A percentile compares a stretch with the other conserved stretches of the same genome.
Evolutionary conservation across 345 rosid genomes (phyloP).

Genomic region (Hypericum perforatum): DNA sequence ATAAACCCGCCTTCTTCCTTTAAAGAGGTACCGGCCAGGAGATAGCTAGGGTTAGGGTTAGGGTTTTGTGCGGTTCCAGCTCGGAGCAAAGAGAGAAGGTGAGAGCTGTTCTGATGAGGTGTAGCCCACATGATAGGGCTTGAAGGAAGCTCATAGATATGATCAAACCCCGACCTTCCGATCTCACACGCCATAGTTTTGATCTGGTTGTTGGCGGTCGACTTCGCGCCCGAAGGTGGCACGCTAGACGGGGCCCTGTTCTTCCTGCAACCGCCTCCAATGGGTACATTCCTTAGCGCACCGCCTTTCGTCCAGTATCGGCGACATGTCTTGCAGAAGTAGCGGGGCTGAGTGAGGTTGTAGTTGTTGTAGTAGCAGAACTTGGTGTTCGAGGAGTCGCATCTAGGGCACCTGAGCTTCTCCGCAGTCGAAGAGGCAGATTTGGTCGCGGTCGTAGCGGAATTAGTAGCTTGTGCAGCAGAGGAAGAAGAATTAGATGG

Average conservation of each 20-base stretch:
- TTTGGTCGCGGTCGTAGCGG: slow-evolving; percentile 9
- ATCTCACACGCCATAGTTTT: slow-evolving; percentile 38
- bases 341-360: slow-evolving; percentile 77
- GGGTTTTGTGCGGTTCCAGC: slow-evolving; percentile 36
- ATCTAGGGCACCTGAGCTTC: slow-evolving; percentile 56
- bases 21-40: slow-evolving; percentile 5
- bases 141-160: slow-evolving; percentile 33
- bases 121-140: slow-evolving; percentile 42
- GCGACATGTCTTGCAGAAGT: slow-evolving; percentile 80
- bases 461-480: slow-evolving; percentile 1
- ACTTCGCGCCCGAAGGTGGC: slow-evolving; percentile 22
- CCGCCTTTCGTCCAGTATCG: slow-evolving; percentile 85
- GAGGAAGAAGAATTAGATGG: slow-evolving; percentile 8
- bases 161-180: slow-evolving; percentile 37
- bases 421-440: slow-evolving; percentile 24
- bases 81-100: slow-evolving; percentile 34
- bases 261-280: slow-evolving; percentile 71
- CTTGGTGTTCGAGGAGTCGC: slow-evolving; percentile 68
- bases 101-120: slow-evolving; percentile 31
- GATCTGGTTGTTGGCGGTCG: slow-evolving; percentile 15
- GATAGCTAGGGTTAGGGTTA: slow-evolving; percentile 24
- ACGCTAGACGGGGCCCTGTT: slow-evolving; percentile 33
- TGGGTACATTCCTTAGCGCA: slow-evolving; percentile 59
- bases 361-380: slow-evolving; percentile 80
- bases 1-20: slow-evolving; percentile 39